Percentiles rank a stretch among this genome's conserved stretches.
These are phyloP conservation scores for Coniochaeta prunicola DNA, from an alignment of 2,329 filamentous ascomycete species.

Conservation along the genomic window DNA sequence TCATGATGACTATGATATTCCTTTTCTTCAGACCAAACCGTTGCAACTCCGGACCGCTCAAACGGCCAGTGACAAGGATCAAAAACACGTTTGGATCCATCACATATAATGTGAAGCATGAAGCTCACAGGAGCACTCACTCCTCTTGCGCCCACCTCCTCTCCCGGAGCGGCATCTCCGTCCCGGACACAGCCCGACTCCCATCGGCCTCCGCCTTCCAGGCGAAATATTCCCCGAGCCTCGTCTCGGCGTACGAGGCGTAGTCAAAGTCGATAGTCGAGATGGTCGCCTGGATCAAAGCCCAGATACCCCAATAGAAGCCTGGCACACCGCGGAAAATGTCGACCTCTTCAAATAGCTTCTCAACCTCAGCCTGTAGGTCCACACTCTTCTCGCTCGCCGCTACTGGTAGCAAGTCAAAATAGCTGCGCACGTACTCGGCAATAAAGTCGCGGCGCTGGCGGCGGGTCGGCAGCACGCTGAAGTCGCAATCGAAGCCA, in stretches of 20 bases:
- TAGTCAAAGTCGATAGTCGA: slow-evolving; percentile 98
- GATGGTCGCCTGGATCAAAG: slow-evolving; percentile 87
- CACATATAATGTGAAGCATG: not conserved
- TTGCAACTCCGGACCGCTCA: not conserved
- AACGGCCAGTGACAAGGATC: not conserved
- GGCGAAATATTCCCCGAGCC: slow-evolving; percentile 86
- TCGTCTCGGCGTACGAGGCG: slow-evolving; percentile 76
- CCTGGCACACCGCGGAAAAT: slow-evolving; percentile 82
- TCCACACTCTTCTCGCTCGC: not conserved
- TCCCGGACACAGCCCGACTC: slow-evolving; percentile 40
- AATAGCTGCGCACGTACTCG: slow-evolving; percentile 76
- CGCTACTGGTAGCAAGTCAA: slow-evolving; percentile 40
- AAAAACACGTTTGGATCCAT: not conserved
- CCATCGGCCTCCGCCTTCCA: slow-evolving; percentile 74
- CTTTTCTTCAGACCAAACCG: not conserved
- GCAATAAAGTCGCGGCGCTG: slow-evolving; percentile 74
- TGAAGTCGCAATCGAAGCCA: slow-evolving; percentile 91
- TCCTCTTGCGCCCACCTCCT: slow-evolving; percentile 63
- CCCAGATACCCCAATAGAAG: slow-evolving; percentile 91
- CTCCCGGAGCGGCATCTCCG: slow-evolving; percentile 68
- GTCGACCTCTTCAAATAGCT: slow-evolving; percentile 76
- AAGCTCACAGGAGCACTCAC: slow-evolving; percentile 6
- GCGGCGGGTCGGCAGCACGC: slow-evolving; percentile 67
- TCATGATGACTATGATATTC: not conserved
- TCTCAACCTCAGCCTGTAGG: slow-evolving; percentile 45